Evolutionary conservation across 1,284 basidiomycete species (phyloP), one percentile per base, ranked within the genome.

Genomic region (Boletus hoseneyae): DNA sequence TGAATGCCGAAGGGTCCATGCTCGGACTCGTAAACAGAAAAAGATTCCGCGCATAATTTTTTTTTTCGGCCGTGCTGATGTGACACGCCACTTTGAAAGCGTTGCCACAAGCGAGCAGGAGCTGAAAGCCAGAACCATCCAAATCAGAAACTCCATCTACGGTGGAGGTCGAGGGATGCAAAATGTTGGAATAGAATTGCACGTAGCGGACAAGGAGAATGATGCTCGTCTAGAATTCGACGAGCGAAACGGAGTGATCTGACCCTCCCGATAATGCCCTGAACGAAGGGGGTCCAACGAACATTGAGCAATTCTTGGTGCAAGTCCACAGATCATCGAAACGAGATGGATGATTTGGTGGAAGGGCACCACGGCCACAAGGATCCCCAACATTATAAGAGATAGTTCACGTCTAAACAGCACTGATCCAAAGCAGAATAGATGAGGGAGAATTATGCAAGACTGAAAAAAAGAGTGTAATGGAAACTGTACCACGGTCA

Each of bases 401-500:
- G 40, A 55, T 27, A 47, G 38, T 40, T 43, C 36, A 43, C 27
- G 34, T 42, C 41, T 34, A 42, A 38, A 32, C 38, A 47, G 18
- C 44, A 42, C 59, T 48, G 42, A 45, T 12, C 21, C 47, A 37
- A 39, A 51, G 32, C 11, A 50, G 38, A 40, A 37, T 13, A 25
- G 19, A 57, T 36, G 50, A 61, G 45, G 45, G 23, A 21, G 42
- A 46, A 45, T 18, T 30, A 45, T 47, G 36, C 42, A 33, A 49
- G 34, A 12, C 36, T n/a, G 12, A 40, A 47, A 45, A 45, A 23
- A 43, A 39, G 25, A 36, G 16, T 6, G 23, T 25, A 39, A 46
- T 18, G n/a, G 33, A 54, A 45, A 59, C 36, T 8, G 29, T 36
- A 62, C 62, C 61, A 58, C 55, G 21, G 25, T 19, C 54, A 40